These are phyloP conservation scores for Pinus tabuliformis DNA, from an alignment of 75 land plant species.

Conservation along the genomic window DNA sequence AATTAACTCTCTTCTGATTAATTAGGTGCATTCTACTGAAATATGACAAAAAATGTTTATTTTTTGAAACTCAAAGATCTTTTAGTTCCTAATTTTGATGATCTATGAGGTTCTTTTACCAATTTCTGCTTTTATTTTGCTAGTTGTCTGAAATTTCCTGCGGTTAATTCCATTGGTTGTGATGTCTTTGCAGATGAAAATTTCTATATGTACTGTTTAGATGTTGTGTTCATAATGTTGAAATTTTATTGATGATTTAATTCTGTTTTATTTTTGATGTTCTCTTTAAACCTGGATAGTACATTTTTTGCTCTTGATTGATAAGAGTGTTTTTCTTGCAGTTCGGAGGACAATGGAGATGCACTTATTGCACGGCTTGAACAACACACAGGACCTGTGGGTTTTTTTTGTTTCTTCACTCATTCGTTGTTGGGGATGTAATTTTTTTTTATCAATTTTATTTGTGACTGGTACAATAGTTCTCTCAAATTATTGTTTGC, in stretches of 20 bases:
- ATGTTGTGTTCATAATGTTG: neutral
- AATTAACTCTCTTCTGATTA: too few relatives aligned
- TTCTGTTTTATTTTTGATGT: neutral
- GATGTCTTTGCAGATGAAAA: neutral
- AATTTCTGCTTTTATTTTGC: neutral
- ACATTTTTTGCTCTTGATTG: neutral
- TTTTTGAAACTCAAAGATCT: too few relatives aligned
- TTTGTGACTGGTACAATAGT: neutral
- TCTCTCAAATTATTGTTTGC: slow-evolving; percentile 6
- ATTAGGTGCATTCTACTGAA: too few relatives aligned
- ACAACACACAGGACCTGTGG: slow-evolving; percentile 71
- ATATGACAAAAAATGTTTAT: too few relatives aligned
- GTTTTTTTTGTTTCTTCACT: slow-evolving; percentile 3
- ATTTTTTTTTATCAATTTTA: neutral
- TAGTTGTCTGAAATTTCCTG: neutral
- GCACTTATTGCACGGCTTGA: slow-evolving; percentile 49
- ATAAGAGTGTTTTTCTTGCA: slow-evolving; percentile 9
- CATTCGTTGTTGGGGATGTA: neutral
- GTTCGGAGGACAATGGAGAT: slow-evolving; percentile 33
- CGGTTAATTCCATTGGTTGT: neutral
- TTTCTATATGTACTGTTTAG: neutral
- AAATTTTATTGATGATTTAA: neutral
- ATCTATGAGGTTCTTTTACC: too few relatives aligned
- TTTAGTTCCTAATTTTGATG: too few relatives aligned
- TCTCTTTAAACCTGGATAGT: neutral